Evolutionary conservation across 2,329 filamentous ascomycete genomes (phyloP), one percentile per base, ranked within the genome.

Genomic region (Metarhizium album): DNA sequence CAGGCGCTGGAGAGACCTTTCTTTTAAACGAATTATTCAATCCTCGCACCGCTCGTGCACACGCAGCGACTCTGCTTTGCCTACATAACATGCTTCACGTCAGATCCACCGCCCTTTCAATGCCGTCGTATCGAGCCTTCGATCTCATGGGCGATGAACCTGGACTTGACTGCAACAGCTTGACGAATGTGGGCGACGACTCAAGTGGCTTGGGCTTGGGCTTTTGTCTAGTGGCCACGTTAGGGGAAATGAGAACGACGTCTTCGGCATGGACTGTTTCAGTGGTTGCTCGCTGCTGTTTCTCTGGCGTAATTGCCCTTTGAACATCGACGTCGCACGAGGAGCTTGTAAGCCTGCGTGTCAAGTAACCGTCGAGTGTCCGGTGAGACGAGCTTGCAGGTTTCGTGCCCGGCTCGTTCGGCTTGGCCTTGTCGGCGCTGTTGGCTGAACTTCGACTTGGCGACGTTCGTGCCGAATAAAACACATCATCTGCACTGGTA

Each of bases 51-150:
- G 7, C 33, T 35, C 33, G 8, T 11, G 4, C 29, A 42, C n/a
- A n/a, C 4, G 14, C 16, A 27, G 9, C 18, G 24, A 27, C 45
- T 8, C 13, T 8, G 27, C 45, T 8, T n/a, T 20, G 13, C 29
- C 18, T 9, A 18, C 8, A 3, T 31, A 42, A 31, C n/a, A 24
- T 43, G n/a, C 43, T n/a, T 53, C 38, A 54, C 16, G 52, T 58
- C 33, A 55, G 31, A 38, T 58, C 57, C 13, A 55, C 31, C 9
- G 55, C 47, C n/a, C 58, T 56, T 22, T 66, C 65, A 40, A 67
- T 58, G n/a, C 65, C 65, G 46, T 64, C 62, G 51, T 67, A 67
- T 37, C 42, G 16, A 11, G 54, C 49, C 37, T 20, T 23, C 24
- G 18, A 13, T n/a, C 29, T 48, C 27, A 16, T 27, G 11, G 50